phyloP scores from a whole-genome alignment of 2,329 filamentous ascomycete species.

The Zopfia rhizophila region DNA sequence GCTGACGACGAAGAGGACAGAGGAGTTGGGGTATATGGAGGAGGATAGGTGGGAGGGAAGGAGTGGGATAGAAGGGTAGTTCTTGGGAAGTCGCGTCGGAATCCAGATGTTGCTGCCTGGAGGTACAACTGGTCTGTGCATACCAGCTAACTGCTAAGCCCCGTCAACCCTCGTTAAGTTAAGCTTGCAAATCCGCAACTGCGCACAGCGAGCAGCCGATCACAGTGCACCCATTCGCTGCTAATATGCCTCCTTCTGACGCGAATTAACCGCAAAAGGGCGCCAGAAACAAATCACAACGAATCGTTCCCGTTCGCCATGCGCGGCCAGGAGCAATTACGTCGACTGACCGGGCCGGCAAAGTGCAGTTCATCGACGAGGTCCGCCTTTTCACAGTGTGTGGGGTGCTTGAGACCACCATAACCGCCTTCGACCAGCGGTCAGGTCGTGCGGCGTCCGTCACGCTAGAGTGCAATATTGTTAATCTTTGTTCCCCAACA shows the following conservation, averaged over 20 bases:
- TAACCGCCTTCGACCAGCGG: conserved; percentile 27
- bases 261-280: conserved; percentile 20
- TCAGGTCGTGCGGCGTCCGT: conserved; percentile 21
- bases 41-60: conserved; percentile 28
- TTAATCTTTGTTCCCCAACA: background rate
- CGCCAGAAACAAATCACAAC: too few species aligned
- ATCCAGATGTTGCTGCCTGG: too few species aligned
- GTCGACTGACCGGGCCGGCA: conserved; percentile 11
- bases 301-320: conserved; percentile 13
- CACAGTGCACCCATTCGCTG: conserved; percentile 36
- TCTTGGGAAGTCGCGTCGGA: too few species aligned
- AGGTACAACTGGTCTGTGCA: too few species aligned
- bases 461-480: too few species aligned
- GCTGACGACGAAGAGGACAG: conserved; percentile 9
- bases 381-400: conserved; percentile 23
- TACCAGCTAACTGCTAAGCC: too few species aligned
- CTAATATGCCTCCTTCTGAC: conserved; percentile 26
- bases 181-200: conserved; percentile 29
- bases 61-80: too few species aligned
- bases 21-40: conserved; percentile 19
- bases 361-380: conserved; percentile 2
- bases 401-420: conserved; percentile 15
- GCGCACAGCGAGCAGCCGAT: conserved; percentile 30
- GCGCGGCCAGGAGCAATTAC: conserved; percentile 12
- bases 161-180: too few species aligned